Conservation (phyloP, 805 yeast species). For the Yamadazyma ubonensis region DNA sequence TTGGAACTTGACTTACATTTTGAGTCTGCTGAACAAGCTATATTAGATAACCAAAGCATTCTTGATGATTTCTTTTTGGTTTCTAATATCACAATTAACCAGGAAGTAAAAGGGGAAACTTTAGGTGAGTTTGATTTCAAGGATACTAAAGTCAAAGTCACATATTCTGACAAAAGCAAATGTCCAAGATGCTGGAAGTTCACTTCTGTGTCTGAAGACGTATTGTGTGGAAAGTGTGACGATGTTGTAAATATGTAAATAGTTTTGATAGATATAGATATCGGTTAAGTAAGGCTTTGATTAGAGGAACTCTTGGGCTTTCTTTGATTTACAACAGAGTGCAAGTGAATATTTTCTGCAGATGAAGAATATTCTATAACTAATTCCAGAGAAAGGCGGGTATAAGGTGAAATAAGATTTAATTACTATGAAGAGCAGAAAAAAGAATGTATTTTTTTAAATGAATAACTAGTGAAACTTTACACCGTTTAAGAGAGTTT, state of each 20-base stretch:
- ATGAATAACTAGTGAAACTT: too few species aligned
- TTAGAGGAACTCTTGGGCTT: background rate
- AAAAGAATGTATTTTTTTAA: too few species aligned
- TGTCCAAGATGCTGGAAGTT: constrained; percentile 97
- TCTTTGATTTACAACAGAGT: too few species aligned
- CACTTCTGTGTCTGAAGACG: constrained; percentile 49
- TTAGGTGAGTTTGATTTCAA: constrained; percentile 20
- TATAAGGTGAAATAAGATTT: too few species aligned
- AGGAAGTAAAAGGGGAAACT: constrained; percentile 4
- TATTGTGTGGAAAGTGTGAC: constrained; percentile 67
- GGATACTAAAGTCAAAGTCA: constrained; percentile 27
- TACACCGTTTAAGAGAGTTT: too few species aligned
- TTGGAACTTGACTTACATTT: constrained; percentile 53
- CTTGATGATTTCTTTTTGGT: constrained; percentile 56
- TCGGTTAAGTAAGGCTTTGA: constrained; percentile 1
- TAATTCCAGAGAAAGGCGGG: too few species aligned
- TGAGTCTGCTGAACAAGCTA: constrained; percentile 11
- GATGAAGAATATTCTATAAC: too few species aligned
- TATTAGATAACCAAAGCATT: constrained; percentile 20
- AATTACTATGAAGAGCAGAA: too few species aligned
- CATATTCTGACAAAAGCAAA: constrained; percentile 50
- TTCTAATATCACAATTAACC: constrained; percentile 51
- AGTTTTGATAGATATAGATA: too few species aligned
- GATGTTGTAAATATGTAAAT: constrained; percentile 25
- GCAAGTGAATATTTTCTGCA: too few species aligned